Evolutionary conservation across 805 yeast species (phyloP).

Genomic region (Debaryomyces castellii): DNA sequence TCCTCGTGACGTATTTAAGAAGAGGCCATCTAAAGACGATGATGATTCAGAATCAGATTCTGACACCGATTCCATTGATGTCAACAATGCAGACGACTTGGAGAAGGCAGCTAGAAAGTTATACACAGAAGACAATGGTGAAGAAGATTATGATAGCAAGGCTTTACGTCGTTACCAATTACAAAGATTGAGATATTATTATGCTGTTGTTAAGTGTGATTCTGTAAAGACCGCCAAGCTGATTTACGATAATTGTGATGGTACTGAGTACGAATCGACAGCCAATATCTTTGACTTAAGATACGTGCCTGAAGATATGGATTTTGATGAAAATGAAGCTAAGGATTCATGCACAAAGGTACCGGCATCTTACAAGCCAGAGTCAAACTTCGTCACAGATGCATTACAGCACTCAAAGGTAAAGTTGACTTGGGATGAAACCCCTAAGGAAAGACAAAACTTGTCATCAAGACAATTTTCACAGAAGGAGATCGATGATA

Average conservation of each 20-base stretch:
- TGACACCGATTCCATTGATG: slow-evolving; percentile 35
- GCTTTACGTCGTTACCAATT: slow-evolving; percentile 87
- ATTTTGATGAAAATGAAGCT: slow-evolving; percentile 70
- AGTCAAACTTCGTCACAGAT: slow-evolving; percentile 76
- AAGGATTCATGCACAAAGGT: slow-evolving; percentile 70
- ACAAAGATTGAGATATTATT: slow-evolving; percentile 88
- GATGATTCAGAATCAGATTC: slow-evolving; percentile 39
- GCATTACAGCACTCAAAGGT: slow-evolving; percentile 97
- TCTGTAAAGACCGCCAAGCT: slow-evolving; percentile 64
- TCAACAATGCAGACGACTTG: slow-evolving; percentile 45
- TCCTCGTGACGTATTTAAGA: slow-evolving; percentile 74
- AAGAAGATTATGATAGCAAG: slow-evolving; percentile 78
- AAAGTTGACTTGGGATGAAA: slow-evolving; percentile 97
- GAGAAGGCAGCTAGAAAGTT: slow-evolving; percentile 68
- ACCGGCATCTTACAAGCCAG: slow-evolving; percentile 80
- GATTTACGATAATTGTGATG: slow-evolving; percentile 87
- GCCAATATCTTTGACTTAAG: slow-evolving; percentile 92
- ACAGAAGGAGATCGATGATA: slow-evolving; percentile 82
- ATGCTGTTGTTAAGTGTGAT: slow-evolving; percentile 88
- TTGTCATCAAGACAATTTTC: slow-evolving; percentile 79
- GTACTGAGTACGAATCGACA: slow-evolving; percentile 92
- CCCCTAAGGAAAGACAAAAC: slow-evolving; percentile 83
- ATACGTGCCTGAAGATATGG: slow-evolving; percentile 91
- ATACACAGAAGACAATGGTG: slow-evolving; percentile 79
- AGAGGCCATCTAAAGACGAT: slow-evolving; percentile 37